Percentiles rank a stretch among this genome's conserved stretches.
Conservation (phyloP, 2,329 filamentous ascomycete genomes). For the Penicillium expansum region DNA sequence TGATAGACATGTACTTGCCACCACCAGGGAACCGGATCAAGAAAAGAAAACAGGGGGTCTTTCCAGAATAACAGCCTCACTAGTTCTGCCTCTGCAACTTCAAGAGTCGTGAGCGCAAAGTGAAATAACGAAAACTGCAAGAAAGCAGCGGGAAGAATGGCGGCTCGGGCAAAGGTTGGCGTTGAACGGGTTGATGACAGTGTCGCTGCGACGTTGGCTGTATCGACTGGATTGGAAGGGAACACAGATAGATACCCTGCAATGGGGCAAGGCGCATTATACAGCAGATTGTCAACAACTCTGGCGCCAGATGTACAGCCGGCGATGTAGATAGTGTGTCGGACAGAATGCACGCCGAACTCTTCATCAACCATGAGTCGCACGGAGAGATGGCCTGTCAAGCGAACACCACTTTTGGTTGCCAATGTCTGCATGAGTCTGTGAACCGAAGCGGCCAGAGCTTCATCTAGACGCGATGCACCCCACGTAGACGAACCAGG, state of each 20-base stretch:
- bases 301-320: constrained; percentile 32
- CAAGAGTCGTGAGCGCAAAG: neutral
- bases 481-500: constrained; percentile 64
- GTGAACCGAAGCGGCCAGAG: constrained; percentile 60
- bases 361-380: constrained; percentile 63
- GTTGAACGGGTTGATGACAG: constrained; percentile 9
- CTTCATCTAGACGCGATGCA: constrained; percentile 54
- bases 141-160: neutral
- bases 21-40: constrained; percentile 58
- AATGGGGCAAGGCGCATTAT: constrained; percentile 30
- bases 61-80: constrained; percentile 51
- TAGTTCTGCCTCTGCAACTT: constrained; percentile 7
- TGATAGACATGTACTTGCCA: constrained; percentile 58
- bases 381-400: constrained; percentile 71
- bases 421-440: constrained; percentile 62
- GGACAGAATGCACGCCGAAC: constrained; percentile 31
- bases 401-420: constrained; percentile 44
- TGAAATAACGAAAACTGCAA: constrained; percentile 1
- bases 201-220: constrained; percentile 6
- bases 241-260: constrained; percentile 29
- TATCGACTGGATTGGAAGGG: constrained; percentile 15
- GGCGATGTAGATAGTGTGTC: constrained; percentile 34
- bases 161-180: neutral
- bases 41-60: constrained; percentile 53
- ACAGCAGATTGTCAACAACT: constrained; percentile 27